Conservation (phyloP, 805 yeast species). For the Cyberlindnera subsufficiens region DNA sequence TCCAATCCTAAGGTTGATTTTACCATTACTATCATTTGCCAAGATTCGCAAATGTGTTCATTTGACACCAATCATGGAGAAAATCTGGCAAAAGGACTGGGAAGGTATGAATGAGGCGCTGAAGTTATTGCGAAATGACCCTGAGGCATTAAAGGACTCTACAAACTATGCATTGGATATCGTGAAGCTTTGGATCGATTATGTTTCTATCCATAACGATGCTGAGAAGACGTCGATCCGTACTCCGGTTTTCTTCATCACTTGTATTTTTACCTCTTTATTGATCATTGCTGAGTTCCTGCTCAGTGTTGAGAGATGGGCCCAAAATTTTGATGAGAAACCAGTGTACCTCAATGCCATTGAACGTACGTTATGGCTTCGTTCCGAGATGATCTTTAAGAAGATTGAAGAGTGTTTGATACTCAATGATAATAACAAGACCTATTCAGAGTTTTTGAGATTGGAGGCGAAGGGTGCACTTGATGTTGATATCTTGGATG, state of each 20-base stretch:
- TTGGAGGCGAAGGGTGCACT: conserved; percentile 55
- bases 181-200: conserved; percentile 65
- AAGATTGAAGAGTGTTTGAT: conserved; percentile 55
- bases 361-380: conserved; percentile 61
- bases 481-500: conserved; percentile 44
- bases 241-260: conserved; percentile 71
- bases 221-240: conserved; percentile 62
- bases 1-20: conserved; percentile 54
- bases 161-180: conserved; percentile 52
- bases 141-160: conserved; percentile 62
- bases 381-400: conserved; percentile 52
- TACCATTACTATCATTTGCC: conserved; percentile 63
- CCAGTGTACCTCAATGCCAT: conserved; percentile 31
- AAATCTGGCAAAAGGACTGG: conserved; percentile 66
- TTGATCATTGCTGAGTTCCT: conserved; percentile 60
- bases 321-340: conserved; percentile 28
- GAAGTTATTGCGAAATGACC: conserved; percentile 41
- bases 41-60: conserved; percentile 60
- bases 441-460: conserved; percentile 54
- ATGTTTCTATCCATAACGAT: conserved; percentile 58
- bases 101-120: conserved; percentile 52
- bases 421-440: conserved; percentile 45
- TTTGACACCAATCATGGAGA: conserved; percentile 53
- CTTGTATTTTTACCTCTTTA: conserved; percentile 61
- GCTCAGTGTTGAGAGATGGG: conserved; percentile 49